Evolutionary conservation across 805 yeast genomes (phyloP).

Genomic region (Babjeviella inositovora): DNA sequence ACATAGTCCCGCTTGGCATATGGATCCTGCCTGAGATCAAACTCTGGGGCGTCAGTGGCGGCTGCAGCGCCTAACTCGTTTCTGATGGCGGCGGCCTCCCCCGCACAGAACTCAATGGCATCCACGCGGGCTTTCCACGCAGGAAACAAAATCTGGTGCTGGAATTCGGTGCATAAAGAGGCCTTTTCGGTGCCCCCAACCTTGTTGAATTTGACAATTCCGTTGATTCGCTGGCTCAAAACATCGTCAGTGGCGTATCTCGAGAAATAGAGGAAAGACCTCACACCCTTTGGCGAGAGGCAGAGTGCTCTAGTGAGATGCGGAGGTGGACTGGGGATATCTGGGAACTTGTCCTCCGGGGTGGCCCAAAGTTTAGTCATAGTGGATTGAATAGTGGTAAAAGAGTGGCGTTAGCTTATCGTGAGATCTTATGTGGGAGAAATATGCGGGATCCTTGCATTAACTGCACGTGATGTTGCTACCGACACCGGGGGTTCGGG

Average conservation of each 20-base stretch:
- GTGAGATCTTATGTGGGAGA: no score
- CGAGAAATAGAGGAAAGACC: constrained; percentile 16
- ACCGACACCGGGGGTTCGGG: no score
- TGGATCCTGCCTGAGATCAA: constrained; percentile 26
- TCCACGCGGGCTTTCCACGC: constrained; percentile 26
- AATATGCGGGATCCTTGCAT: no score
- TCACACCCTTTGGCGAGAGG: constrained; percentile 13
- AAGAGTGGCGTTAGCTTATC: no score
- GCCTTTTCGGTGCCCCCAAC: constrained; percentile 1
- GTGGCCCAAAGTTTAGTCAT: constrained; percentile 6
- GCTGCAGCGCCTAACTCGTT: constrained; percentile 10
- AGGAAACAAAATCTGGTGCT: constrained; percentile 18
- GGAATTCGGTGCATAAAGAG: constrained; percentile 15
- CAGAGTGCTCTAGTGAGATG: constrained; percentile 11
- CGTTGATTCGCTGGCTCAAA: constrained; percentile 22
- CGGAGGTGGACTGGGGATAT: constrained; percentile 7
- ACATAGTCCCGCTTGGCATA: constrained; percentile 24
- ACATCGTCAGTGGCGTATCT: constrained; percentile 26
- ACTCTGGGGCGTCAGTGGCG: constrained; percentile 6
- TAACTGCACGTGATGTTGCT: no score
- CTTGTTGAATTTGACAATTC: constrained; percentile 11
- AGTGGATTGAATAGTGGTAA: no score
- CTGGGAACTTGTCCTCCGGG: constrained; percentile 7
- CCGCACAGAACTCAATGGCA: constrained; percentile 23
- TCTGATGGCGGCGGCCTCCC: constrained; percentile 11